Base-by-base conservation (phyloP, 78 protist species). In the Acrasis kona region DNA sequence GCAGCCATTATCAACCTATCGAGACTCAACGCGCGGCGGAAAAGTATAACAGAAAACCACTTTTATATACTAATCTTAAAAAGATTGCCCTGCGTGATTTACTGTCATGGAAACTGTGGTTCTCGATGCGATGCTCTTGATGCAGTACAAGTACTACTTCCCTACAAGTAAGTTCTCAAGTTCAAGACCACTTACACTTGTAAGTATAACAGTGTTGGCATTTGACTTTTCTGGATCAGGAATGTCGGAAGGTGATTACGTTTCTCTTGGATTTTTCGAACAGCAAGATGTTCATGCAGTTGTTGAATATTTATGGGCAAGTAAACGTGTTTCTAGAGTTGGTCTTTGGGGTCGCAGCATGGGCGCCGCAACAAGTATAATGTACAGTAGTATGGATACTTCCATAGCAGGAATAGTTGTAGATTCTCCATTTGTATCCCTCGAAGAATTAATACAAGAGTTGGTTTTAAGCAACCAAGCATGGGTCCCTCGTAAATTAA, bases 271-370 rank as follows among this genome's bases (percentile, higher is more conserved):
- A 34, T 50, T 42, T 73, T 72, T 5, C 30, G 84, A 80, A 30
- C 34, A 66, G 65, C 69, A 80, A 10, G 84, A 80, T 70, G 64
- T 80, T 9, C 6, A 35, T 2, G 3, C 40, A 9, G 78, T 80
- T 35, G 7, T 39, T 1, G 39, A 70, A 27, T 79, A 79, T 65
- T 64, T 78, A 27, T 42, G 65, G 5, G 2, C 76, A 42, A 67
- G 65, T 12, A 27, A 28, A 42, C 39, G 70, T 35, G 77, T 70
- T 27, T 79, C 83, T 3, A 7, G 3, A 7, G 3, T 80, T 1
- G 84, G 84, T 28, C 40, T 80, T 39, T 80, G 84, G 84, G 84
- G 84, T 35, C 64, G 84, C 35, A 38, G 68, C 31, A 80, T 73
- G 84, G 84, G 84, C 2, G 84, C 84, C 64, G 84, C 38, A 30